phyloP scores from a whole-genome alignment of 169 alveolate species.

The Toxoplasma gondii region DNA sequence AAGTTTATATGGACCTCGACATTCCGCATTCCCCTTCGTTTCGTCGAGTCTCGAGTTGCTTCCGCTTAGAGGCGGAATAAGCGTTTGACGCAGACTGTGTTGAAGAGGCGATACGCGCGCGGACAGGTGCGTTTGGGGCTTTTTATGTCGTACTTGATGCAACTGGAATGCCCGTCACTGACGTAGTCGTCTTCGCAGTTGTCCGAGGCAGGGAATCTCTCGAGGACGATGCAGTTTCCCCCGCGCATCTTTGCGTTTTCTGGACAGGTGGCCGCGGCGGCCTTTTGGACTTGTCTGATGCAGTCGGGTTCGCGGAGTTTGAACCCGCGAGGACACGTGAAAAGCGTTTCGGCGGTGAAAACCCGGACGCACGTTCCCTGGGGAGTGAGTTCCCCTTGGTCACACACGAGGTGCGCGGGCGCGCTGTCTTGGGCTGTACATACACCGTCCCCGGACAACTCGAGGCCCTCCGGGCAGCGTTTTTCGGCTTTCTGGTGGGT shows the following conservation, averaged over 20 bases:
- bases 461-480: conserved; percentile 46
- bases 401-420: not conserved
- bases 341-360: not conserved
- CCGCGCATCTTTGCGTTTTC: conserved; percentile 45
- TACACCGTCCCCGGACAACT: not conserved
- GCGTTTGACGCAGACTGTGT: conserved; percentile 38
- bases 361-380: conserved; percentile 57
- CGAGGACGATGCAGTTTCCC: conserved; percentile 39
- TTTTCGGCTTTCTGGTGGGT: not conserved
- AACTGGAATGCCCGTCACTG: conserved; percentile 31
- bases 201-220: conserved; percentile 26
- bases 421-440: conserved; percentile 17
- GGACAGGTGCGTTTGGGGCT: conserved; percentile 51
- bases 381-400: conserved; percentile 57
- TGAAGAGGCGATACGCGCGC: conserved; percentile 40
- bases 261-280: conserved; percentile 51
- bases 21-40: too few relatives aligned
- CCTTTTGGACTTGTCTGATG: not conserved
- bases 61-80: not conserved
- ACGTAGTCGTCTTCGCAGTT: conserved; percentile 32
- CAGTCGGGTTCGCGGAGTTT: conserved; percentile 21
- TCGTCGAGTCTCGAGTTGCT: not conserved
- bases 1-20: too few relatives aligned
- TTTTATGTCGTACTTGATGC: conserved; percentile 32
- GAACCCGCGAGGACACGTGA: conserved; percentile 58